Percentiles rank a stretch among this genome's conserved stretches.
Conservation (phyloP, 495 filamentous ascomycete genomes). For the Neurospora sp. region DNA sequence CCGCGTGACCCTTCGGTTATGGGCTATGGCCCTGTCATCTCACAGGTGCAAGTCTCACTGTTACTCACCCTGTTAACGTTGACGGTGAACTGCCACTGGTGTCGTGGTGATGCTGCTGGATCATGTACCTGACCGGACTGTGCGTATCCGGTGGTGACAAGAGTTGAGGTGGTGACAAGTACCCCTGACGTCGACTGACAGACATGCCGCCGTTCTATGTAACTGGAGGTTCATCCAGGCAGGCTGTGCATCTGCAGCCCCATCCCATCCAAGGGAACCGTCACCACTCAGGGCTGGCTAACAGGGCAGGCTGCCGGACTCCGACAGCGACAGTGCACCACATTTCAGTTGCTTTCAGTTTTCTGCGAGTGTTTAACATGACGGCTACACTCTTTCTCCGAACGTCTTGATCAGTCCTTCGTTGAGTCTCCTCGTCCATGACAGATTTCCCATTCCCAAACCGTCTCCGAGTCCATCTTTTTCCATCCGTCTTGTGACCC, state of each 20-base stretch:
- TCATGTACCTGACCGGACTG: background rate
- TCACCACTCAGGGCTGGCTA: background rate
- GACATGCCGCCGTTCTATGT: background rate
- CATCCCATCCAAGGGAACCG: background rate
- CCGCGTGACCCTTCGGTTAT: background rate
- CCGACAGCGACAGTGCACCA: background rate
- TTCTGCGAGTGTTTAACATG: background rate
- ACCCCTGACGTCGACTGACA: background rate
- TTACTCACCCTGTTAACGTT: background rate
- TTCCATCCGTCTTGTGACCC: background rate
- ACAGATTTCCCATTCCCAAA: background rate
- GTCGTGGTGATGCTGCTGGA: background rate
- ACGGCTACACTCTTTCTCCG: background rate
- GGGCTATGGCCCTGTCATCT: background rate
- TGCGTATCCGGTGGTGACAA: background rate
- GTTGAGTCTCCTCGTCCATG: background rate
- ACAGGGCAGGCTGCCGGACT: background rate
- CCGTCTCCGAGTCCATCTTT: background rate
- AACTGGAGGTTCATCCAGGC: background rate
- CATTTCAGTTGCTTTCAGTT: background rate
- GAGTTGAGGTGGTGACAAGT: background rate
- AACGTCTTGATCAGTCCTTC: background rate
- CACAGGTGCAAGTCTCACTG: background rate
- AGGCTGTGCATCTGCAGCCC: background rate
- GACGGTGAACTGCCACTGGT: background rate